Conservation (phyloP, 257 asterid genomes). For the Jaltomata sinuosa region DNA sequence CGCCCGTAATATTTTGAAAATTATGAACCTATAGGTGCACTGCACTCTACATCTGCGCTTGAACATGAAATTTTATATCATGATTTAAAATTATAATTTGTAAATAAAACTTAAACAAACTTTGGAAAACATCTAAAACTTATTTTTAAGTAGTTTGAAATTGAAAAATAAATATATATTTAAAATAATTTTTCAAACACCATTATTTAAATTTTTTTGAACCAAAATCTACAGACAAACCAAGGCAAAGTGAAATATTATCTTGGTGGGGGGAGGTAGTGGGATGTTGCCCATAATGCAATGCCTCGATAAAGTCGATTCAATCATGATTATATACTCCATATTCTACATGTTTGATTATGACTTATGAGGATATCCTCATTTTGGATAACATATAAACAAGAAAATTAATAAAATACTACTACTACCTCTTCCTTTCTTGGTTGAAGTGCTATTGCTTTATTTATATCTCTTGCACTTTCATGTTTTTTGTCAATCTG, state of each 20-base stretch:
- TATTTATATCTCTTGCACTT: too few relatives aligned
- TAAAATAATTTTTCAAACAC: not conserved
- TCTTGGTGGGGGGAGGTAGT: not conserved
- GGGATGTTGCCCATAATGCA: not conserved
- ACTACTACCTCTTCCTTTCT: not conserved
- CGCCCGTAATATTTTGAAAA: too few relatives aligned
- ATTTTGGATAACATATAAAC: not conserved
- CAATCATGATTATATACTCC: not conserved
- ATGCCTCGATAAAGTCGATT: not conserved
- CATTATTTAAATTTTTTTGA: not conserved
- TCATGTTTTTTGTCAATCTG: too few relatives aligned
- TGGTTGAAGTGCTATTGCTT: slow-evolving; percentile 2
- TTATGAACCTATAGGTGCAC: too few relatives aligned
- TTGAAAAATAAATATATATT: not conserved
- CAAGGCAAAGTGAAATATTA: not conserved
- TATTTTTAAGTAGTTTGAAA: not conserved
- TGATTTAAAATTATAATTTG: too few relatives aligned
- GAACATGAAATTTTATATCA: too few relatives aligned
- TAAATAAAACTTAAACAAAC: not conserved
- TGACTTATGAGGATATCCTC: not conserved
- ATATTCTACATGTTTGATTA: not conserved
- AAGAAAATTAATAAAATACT: not conserved
- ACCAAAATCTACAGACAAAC: not conserved
- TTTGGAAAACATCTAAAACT: too few relatives aligned
- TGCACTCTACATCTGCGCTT: too few relatives aligned